Base-by-base conservation (phyloP, 2,329 filamentous ascomycete species). In the Fusarium concolor region DNA sequence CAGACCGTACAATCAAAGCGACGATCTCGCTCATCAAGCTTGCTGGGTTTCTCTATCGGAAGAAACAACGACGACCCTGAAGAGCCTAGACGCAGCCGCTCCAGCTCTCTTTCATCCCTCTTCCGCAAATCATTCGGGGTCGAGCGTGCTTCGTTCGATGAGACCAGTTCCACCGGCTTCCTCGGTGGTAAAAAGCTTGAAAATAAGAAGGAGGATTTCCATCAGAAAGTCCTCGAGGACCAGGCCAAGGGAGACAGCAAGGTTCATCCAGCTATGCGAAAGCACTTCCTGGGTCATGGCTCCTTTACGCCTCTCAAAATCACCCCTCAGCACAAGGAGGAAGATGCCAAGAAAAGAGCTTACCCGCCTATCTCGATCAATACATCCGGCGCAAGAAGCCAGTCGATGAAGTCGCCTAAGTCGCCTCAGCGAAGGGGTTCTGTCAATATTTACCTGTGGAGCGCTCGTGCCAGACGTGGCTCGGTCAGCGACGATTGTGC, bases 161-260 rank as follows among this genome's bases (percentile, higher is more conserved):
- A 75, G 20, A 62, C 70, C 10, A 66, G 65, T n/a, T 70, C 78
- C 8, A 73, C 71, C 3, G 76, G 76, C 14, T 83, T 83, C 63
- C 77, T 83, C 24, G 79, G 81, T 2, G 80, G 79, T 20, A 77
- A 78, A 53, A 82, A 82, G 56, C 73, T 82, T 17, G 80, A 81
- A 45, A 74, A 79, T 45, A 75, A 81, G 56, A 76, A 76, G 44
- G 75, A 80, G 10, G 75, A 75, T 2, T 76, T 76, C 18, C 68
- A 76, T 10, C 71, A 79, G 35, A 70, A 74, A 38, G 68, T 71
- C 2, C 59, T 75, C 10, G 68, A 78, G 1, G 71, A 69, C 11
- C 71, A 75, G 5, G 69, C 71, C 9, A 70, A 73, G 14, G 68
- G 67, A 10, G 65, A 75, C 22, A 73, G 68, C 8, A 74, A 67